Evolutionary conservation across 2,329 filamentous ascomycete genomes (phyloP), one percentile per base, ranked within the genome.

Genomic region (Chrysosporium keratinophilum): DNA sequence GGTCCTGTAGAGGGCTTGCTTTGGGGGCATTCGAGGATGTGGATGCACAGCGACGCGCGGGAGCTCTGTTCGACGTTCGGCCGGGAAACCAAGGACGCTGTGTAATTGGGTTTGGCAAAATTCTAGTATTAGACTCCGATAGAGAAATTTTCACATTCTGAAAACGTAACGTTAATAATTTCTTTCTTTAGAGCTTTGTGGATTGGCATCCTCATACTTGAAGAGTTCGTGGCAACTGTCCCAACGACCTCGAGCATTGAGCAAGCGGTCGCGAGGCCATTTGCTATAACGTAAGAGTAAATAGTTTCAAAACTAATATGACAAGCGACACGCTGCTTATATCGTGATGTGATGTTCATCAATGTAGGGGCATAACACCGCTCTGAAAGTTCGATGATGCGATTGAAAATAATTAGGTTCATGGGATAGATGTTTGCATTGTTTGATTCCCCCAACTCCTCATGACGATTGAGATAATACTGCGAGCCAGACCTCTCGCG

Each of bases 1-100:
- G 71, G 62, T 51, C 65, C 57, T 42, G 62, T 60, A 37, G 64
- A 65, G 47, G 59, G 56, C 48, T 50, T 57, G 53, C 52, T 54
- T 57, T 63, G 59, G 12, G 54, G 59, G 14, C 52, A 54, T 47
- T 42, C 44, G 40, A 39, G 33, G 37, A n/a, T 11, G 33, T 43
- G 31, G 52, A 48, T 44, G 49, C 23, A 23, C 15, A 46, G 9
- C 46, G 46, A 40, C 52, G 50, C 28, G 50, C 34, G 12, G 37
- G 37, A 10, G 42, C 17, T 19, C 31, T 19, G 40, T 15, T 46
- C 23, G 41, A 17, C 28, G 46, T 12, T 46, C 42, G 41, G 15
- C 14, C 17, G 34, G 41, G 14, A 41, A 52, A 46, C 41, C 50
- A 52, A 9, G 50, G 50, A 14, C 50, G 41, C 33, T 52, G 50